Percentiles rank a stretch among this genome's conserved stretches.
Conservation (phyloP, 495 filamentous ascomycete species). For the Penicillium steckii region DNA sequence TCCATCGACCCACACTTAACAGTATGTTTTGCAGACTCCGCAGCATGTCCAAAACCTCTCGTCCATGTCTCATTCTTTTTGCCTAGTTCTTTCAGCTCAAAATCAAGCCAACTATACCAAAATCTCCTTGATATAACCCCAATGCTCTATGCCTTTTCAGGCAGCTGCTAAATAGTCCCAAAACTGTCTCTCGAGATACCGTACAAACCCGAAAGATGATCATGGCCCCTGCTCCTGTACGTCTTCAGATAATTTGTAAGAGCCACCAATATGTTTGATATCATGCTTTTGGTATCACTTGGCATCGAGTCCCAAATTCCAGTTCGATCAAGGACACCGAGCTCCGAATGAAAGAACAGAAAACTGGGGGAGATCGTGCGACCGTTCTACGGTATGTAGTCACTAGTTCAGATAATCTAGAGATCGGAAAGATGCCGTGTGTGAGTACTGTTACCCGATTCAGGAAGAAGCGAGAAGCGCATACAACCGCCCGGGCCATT, state of each 20-base stretch:
- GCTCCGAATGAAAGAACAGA: neutral
- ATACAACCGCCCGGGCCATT: neutral
- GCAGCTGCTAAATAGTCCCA: too few relatives aligned
- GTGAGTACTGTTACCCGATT: neutral
- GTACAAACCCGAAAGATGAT: too few relatives aligned
- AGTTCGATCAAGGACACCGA: neutral
- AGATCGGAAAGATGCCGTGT: neutral
- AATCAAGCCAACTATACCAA: too few relatives aligned
- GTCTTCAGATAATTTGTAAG: neutral
- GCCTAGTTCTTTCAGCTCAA: too few relatives aligned
- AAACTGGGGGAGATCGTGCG: neutral
- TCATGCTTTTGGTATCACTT: neutral
- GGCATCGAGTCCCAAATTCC: neutral
- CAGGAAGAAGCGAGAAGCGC: neutral
- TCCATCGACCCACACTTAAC: too few relatives aligned
- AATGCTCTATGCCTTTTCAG: too few relatives aligned
- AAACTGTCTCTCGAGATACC: too few relatives aligned
- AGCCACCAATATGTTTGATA: neutral
- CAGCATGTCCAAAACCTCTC: too few relatives aligned
- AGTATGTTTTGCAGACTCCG: too few relatives aligned
- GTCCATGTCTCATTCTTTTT: too few relatives aligned
- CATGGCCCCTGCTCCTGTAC: neutral
- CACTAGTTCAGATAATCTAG: too few relatives aligned
- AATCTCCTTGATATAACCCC: too few relatives aligned
- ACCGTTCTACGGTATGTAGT: neutral